These are phyloP conservation scores for Boletus bicolor DNA, from an alignment of 768 basidiomycete species.

Conservation along the genomic window DNA sequence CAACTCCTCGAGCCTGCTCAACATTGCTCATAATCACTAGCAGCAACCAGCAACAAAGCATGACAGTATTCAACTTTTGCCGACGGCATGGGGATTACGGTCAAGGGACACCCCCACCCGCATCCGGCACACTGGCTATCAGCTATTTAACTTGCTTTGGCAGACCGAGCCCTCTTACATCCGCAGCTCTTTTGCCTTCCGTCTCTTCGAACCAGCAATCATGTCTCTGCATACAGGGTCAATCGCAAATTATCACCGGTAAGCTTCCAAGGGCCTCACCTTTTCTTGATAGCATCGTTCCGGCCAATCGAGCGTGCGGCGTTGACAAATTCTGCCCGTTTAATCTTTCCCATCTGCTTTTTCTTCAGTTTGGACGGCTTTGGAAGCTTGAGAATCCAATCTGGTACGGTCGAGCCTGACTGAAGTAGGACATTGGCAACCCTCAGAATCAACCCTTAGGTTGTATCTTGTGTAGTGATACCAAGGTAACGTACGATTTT, in stretches of 20 bases:
- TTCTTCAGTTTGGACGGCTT: slow-evolving; percentile 90
- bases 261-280: slow-evolving; percentile 39
- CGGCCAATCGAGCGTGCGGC: slow-evolving; percentile 66
- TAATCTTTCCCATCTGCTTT: slow-evolving; percentile 78
- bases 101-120: background rate
- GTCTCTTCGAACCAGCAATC: slow-evolving; percentile 69
- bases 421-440: slow-evolving; percentile 95
- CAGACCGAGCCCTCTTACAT: background rate
- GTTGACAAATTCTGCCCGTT: slow-evolving; percentile 74
- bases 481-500: slow-evolving; percentile 62
- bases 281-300: slow-evolving; percentile 67
- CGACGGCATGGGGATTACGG: background rate
- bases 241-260: background rate
- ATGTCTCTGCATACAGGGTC: slow-evolving; percentile 55
- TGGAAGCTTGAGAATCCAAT: slow-evolving; percentile 94
- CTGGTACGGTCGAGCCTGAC: slow-evolving; percentile 87
- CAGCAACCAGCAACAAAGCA: slow-evolving; percentile 11
- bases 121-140: background rate
- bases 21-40: background rate
- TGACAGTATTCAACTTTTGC: slow-evolving; percentile 5
- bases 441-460: slow-evolving; percentile 37
- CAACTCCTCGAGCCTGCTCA: background rate
- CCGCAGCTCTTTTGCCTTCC: slow-evolving; percentile 41
- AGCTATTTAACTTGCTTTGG: background rate
- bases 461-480: slow-evolving; percentile 1